Evolutionary conservation across 495 filamentous ascomycete species (phyloP), one percentile per base, ranked within the genome.

Genomic region (Penicillium arizonense): DNA sequence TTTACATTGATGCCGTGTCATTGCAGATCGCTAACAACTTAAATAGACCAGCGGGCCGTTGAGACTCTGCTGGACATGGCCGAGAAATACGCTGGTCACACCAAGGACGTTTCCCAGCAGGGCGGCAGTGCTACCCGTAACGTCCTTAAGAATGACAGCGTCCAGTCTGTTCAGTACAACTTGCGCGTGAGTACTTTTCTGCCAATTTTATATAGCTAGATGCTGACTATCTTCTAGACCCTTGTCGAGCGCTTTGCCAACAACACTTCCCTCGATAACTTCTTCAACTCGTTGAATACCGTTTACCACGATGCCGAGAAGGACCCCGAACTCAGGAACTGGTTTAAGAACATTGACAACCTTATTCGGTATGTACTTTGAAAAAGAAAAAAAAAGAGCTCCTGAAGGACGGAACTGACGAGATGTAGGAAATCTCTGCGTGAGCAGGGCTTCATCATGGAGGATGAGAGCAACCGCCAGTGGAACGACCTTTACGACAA

Each of bases 201-300:
- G 10, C 18, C 9, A 9, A 41, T 30, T 13, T 45, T 4, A 9
- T 38, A 44, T 21, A 39, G 45, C 48, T 48, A 51, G 44, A 68
- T 71, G 69, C 79, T 87, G 69, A 88, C 16, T 72, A 35, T n/a
- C 28, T 59, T 70, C 9, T 66, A 92, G 89, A 87, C 82, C 12
- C 79, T 98, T 16, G 84, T 97, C 54, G 95, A 98, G 76, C 87
- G 94, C 41, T 97, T 97, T 58, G 94, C 94, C 64, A 97, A 97
- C 71, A 86, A 84, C 67, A 98, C 94, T 7, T 96, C 91, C 2
- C 77, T 82, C 35, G 87, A 95, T 55, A 90, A 95, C 66, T 70
- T 97, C 33, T 88, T 95, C 67, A 87, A 87, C 39, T 84, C 93
- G 2, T 85, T 98, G 66, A 88, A 95, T 62, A 80, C 78, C 48